Conservation (phyloP, 2,329 filamentous ascomycete genomes). For the Beauveria caledonica region DNA sequence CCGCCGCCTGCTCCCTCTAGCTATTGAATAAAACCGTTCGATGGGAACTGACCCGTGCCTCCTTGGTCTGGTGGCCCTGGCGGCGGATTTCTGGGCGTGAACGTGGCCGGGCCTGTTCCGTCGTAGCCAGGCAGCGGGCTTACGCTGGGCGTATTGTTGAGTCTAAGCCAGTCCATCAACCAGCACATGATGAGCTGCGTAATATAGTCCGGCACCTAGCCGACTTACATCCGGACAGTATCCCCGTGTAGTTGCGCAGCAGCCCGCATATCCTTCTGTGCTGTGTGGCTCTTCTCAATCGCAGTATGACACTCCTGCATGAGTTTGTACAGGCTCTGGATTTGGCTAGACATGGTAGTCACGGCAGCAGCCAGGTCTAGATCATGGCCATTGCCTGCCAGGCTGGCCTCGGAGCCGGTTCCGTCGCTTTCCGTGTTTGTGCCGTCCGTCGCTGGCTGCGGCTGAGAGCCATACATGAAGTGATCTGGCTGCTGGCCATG, state of each 20-base stretch:
- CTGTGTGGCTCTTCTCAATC: not conserved
- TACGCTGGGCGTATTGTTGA: not conserved
- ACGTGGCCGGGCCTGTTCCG: not conserved
- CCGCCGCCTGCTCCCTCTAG: not conserved
- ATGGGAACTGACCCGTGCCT: too few species aligned
- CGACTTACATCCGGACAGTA: not conserved
- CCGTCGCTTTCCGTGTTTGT: not conserved
- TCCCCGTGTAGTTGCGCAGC: not conserved
- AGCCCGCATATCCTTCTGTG: not conserved
- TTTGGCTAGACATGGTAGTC: not conserved
- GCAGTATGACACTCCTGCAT: not conserved
- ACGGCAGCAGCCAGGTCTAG: not conserved
- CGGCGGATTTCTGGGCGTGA: not conserved
- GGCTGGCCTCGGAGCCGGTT: not conserved
- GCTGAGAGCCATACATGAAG: not conserved
- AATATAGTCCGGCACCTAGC: not conserved
- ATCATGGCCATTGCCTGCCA: not conserved
- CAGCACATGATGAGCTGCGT: not conserved
- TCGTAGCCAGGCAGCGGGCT: not conserved
- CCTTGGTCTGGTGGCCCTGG: not conserved
- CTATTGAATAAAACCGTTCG: not conserved
- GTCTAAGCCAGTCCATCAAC: not conserved
- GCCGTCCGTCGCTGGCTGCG: not conserved
- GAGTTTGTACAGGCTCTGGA: not conserved
- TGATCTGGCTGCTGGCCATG: not conserved